These are phyloP conservation scores for Yamadazyma friedrichii DNA, from an alignment of 1,139 yeast species.

Conservation along the genomic window DNA sequence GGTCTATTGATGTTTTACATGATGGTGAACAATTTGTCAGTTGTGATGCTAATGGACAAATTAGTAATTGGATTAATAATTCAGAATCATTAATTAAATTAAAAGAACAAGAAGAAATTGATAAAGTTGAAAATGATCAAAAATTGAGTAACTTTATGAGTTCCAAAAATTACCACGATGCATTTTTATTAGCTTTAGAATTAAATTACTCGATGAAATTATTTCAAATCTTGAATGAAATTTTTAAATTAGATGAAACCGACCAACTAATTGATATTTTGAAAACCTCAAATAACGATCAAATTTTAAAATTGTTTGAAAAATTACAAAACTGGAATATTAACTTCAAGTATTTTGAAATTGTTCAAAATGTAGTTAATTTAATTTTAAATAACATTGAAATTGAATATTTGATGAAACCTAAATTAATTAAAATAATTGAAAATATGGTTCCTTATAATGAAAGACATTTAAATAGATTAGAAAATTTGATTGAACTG, in stretches of 20 bases:
- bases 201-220: conserved; percentile 85
- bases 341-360: conserved; percentile 73
- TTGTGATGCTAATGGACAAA: conserved; percentile 94
- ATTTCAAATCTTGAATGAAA: conserved; percentile 64
- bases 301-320: conserved; percentile 58
- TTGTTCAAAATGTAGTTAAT: conserved; percentile 74
- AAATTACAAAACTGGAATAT: conserved; percentile 95
- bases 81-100: conserved; percentile 64
- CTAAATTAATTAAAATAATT: conserved; percentile 64
- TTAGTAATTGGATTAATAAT: conserved; percentile 85
- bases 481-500: conserved; percentile 79
- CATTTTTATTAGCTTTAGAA: conserved; percentile 80
- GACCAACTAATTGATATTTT: conserved; percentile 65
- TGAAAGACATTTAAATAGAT: conserved; percentile 75
- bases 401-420: conserved; percentile 55
- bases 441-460: conserved; percentile 81
- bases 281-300: conserved; percentile 54
- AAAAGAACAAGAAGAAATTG: conserved; percentile 52
- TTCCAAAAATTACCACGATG: conserved; percentile 80
- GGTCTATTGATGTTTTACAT: conserved; percentile 73
- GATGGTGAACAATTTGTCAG: conserved; percentile 72
- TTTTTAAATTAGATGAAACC: conserved; percentile 47
- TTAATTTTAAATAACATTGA: conserved; percentile 58
- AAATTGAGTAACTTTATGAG: conserved; percentile 70
- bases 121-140: conserved; percentile 83